Conservation (phyloP, 208 protist species). For the Porcisia hertigi region DNA sequence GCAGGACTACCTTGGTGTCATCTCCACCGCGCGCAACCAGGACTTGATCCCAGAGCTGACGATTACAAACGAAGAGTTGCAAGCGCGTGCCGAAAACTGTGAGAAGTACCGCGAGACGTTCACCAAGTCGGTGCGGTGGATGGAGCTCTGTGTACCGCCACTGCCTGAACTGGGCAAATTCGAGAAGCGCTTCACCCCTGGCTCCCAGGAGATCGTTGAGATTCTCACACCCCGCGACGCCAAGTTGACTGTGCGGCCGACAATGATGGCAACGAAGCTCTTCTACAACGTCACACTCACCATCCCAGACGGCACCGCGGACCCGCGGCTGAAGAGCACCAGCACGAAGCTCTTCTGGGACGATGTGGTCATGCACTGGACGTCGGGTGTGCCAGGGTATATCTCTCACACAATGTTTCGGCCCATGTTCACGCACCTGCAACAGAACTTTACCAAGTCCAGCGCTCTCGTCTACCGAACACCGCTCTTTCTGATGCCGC, state of each 20-base stretch:
- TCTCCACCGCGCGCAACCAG: constrained; percentile 83
- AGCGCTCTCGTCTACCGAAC: constrained; percentile 82
- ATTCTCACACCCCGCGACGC: constrained; percentile 86
- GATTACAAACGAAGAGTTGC: constrained; percentile 82
- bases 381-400: constrained; percentile 85
- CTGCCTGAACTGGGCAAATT: constrained; percentile 83
- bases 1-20: constrained; percentile 87
- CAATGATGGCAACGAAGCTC: constrained; percentile 92
- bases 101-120: constrained; percentile 73
- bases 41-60: constrained; percentile 81
- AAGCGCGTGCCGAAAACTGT: constrained; percentile 76
- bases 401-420: constrained; percentile 92
- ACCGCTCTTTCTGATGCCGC: constrained; percentile 86
- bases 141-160: constrained; percentile 89
- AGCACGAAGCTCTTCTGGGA: constrained; percentile 93
- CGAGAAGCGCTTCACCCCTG: constrained; percentile 90
- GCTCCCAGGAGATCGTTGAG: constrained; percentile 91
- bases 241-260: constrained; percentile 91
- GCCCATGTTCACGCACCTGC: constrained; percentile 91
- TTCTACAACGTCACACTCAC: constrained; percentile 92
- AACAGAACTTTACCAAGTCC: constrained; percentile 85
- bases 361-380: constrained; percentile 90
- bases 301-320: constrained; percentile 78
- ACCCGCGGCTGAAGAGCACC: constrained; percentile 81
- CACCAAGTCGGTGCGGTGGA: constrained; percentile 79